phyloP scores from a whole-genome alignment of 306 rosid genomes.

The Lagenaria siceraria region DNA sequence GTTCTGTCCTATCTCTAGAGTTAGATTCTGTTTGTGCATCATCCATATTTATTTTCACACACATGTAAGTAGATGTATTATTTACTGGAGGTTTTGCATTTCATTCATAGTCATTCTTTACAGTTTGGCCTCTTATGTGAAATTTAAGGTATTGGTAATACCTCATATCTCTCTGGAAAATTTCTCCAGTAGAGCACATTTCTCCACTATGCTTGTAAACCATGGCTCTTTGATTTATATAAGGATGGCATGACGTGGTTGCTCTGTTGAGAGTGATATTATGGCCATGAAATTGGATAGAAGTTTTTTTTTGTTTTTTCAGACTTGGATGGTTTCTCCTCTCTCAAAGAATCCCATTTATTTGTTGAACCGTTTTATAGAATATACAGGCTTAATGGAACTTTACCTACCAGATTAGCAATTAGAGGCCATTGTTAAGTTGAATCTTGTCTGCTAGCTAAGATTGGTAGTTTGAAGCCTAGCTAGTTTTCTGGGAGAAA shows the following conservation, averaged over 20 bases:
- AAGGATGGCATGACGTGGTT: not conserved
- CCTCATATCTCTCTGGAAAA: not conserved
- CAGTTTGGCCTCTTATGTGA: conserved; percentile 2
- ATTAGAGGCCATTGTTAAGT: not conserved
- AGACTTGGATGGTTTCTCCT: not conserved
- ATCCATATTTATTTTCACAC: conserved; percentile 1
- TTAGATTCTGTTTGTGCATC: conserved; percentile 3
- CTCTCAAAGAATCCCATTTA: not conserved
- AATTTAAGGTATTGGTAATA: not conserved
- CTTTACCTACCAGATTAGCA: not conserved
- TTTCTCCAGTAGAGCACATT: not conserved
- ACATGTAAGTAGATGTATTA: conserved; percentile 5
- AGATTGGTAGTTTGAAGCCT: not conserved
- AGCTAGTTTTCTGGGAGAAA: not conserved
- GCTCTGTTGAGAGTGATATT: not conserved
- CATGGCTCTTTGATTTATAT: not conserved
- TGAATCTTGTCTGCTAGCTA: not conserved
- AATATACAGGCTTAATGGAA: not conserved
- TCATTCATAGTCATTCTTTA: conserved; percentile 3
- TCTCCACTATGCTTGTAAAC: not conserved
- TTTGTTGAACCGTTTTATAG: not conserved
- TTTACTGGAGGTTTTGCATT: not conserved
- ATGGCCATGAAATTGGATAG: not conserved
- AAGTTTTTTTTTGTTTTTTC: not conserved
- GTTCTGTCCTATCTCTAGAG: not conserved